Evolutionary conservation across 106 monocot genomes (phyloP).

Genomic region (Alisma plantagoaquatica): DNA sequence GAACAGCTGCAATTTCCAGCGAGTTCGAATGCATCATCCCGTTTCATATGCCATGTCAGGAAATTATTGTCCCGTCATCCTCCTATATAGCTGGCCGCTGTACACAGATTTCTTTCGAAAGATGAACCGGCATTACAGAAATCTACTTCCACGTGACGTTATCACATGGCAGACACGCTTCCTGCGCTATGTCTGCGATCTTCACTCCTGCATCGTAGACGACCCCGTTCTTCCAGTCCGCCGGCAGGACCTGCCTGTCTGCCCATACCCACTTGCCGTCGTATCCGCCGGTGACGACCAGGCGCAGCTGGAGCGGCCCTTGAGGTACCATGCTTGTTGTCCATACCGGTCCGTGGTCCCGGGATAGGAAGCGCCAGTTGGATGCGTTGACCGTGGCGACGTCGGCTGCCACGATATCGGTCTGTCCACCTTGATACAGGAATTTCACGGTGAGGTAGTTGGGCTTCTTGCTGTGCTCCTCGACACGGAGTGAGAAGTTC

Average conservation of each 20-base stretch:
- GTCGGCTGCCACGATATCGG: slow-evolving; percentile 60
- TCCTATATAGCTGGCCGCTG: too few relatives aligned
- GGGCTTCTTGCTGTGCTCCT: slow-evolving; percentile 54
- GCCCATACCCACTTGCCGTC: slow-evolving; percentile 91
- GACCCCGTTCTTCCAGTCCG: slow-evolving; percentile 45
- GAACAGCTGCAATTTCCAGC: too few relatives aligned
- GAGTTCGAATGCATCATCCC: too few relatives aligned
- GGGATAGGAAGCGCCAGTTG: slow-evolving; percentile 57
- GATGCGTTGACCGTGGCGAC: slow-evolving; percentile 6
- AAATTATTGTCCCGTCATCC: too few relatives aligned
- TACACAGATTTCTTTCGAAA: too few relatives aligned
- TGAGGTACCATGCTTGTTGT: slow-evolving; percentile 33
- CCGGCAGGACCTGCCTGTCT: slow-evolving; percentile 41
- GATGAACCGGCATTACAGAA: too few relatives aligned
- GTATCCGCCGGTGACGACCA: slow-evolving; percentile 70
- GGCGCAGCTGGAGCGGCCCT: slow-evolving; percentile 65
- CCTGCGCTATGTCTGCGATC: slow-evolving; percentile 70
- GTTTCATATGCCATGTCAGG: too few relatives aligned
- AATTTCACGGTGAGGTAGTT: slow-evolving; percentile 45
- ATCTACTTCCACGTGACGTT: slow-evolving; percentile 28
- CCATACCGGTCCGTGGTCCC: slow-evolving; percentile 58
- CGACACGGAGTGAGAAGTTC: slow-evolving; percentile 57
- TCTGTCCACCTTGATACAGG: slow-evolving; percentile 85
- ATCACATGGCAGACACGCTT: slow-evolving; percentile 62
- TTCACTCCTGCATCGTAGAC: slow-evolving; percentile 66